These are phyloP conservation scores for Pseudocercospora pini-densiflorae DNA, from an alignment of 2,329 filamentous ascomycete species.

Conservation along the genomic window DNA sequence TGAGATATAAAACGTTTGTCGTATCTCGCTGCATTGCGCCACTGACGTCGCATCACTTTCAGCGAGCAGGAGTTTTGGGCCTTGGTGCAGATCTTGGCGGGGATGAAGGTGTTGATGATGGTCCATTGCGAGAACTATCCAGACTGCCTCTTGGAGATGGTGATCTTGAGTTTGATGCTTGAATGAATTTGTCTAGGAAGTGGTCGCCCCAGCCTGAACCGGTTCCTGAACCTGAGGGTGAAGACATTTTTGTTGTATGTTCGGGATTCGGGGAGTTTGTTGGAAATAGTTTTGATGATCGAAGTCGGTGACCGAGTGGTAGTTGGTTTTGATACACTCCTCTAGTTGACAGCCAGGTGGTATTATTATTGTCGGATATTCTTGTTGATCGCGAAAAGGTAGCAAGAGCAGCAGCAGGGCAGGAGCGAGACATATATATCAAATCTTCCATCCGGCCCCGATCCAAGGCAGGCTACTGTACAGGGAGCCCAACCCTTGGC, in stretches of 20 bases:
- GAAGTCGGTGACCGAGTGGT: background rate
- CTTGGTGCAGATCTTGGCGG: constrained; percentile 15
- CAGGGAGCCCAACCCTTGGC: background rate
- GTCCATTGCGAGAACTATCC: constrained; percentile 6
- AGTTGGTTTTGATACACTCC: background rate
- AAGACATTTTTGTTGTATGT: constrained; percentile 12
- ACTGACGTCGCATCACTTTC: constrained; percentile 5
- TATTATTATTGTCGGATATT: background rate
- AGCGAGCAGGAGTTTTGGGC: constrained; percentile 10
- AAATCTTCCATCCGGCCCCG: background rate
- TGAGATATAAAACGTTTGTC: background rate
- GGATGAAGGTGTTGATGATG: constrained; percentile 8
- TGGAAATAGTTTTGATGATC: background rate
- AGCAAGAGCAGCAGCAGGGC: background rate
- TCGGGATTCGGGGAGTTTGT: background rate
- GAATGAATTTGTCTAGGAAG: constrained; percentile 26
- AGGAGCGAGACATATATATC: background rate
- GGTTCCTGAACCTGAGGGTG: constrained; percentile 9
- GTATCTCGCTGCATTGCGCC: background rate
- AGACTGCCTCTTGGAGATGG: constrained; percentile 14
- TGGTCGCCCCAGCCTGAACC: constrained; percentile 17
- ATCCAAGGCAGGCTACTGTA: background rate
- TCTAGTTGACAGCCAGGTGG: background rate
- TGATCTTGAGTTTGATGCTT: constrained; percentile 19
- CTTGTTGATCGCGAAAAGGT: background rate